Evolutionary conservation across 2,329 filamentous ascomycete species (phyloP), one percentile per base, ranked within the genome.

Genomic region (Ophiostoma sp.): DNA sequence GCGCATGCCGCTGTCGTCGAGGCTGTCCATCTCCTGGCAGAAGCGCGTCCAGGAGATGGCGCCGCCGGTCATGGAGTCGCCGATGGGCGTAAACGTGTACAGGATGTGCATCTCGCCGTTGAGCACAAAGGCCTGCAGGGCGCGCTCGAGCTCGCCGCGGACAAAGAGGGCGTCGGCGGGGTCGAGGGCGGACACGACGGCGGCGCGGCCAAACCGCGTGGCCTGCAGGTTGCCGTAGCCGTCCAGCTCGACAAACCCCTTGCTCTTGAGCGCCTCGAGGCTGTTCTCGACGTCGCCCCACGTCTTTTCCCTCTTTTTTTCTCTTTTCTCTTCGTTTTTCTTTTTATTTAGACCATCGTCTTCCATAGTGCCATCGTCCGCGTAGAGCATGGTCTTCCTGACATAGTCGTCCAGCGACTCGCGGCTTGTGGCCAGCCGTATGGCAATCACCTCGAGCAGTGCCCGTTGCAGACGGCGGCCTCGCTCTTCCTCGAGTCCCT

Each of bases 81-180:
- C 87, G 1, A 93, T 84, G 0, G 91, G 91, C 0, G 91, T 93
- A 73, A 93, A 93, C 52, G 87, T 88, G 76, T 93, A 94, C 66
- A 93, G 84, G 15, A 92, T 85, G 75, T 93, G 91, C 87, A 94
- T 89, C 73, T 94, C 91, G 4, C 90, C 89, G 75, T 93, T 90
- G 86, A 94, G 89, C 15, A 93, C 91, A 75, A 94, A 93, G 1
- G 89, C 89, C 72, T 85, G 82, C 2, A 93, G 81, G 0, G 90
- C 89, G 73, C 85, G 85, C 71, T 83, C 83, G 67, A 93, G 81
- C 77, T 94, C 91, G 65, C 86, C 82, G 74, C 93, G 82, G 23
- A 93, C 84, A 74, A 93, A 93, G 0, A 91, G 79, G 0, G 91
- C 91, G 74, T 93, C 90, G 71, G 92, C 89, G 0, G 90, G 91